Evolutionary conservation across 2,329 filamentous ascomycete genomes (phyloP).

Genomic region (Diaporthe eres): DNA sequence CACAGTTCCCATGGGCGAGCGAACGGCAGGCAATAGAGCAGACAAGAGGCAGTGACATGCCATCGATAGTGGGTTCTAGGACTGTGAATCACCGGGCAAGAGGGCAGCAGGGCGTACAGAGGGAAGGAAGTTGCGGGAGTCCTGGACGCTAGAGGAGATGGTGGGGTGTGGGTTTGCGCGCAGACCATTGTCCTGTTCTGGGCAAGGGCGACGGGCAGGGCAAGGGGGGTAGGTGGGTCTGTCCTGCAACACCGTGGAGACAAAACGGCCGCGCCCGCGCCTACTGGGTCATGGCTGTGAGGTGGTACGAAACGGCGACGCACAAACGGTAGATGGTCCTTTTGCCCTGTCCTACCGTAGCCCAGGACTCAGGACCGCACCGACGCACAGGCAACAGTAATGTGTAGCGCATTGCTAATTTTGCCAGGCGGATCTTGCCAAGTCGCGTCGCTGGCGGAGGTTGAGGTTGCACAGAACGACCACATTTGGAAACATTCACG

Average conservation of each 20-base stretch:
- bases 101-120: constrained; percentile 4
- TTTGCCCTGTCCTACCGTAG: not conserved
- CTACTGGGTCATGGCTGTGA: not conserved
- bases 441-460: not conserved
- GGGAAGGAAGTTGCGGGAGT: constrained; percentile 32
- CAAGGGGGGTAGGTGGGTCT: not conserved
- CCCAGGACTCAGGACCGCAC: not conserved
- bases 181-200: constrained; percentile 11
- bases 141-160: constrained; percentile 13
- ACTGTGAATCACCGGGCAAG: constrained; percentile 21
- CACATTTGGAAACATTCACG: constrained; percentile 29
- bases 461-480: constrained; percentile 27
- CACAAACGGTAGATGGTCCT: constrained; percentile 16
- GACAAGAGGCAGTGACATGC: constrained; percentile 3
- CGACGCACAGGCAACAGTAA: not conserved
- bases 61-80: constrained; percentile 12
- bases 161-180: constrained; percentile 23
- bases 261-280: constrained; percentile 14
- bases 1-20: not conserved
- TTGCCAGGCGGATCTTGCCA: constrained; percentile 25
- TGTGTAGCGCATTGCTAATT: constrained; percentile 7
- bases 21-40: not conserved
- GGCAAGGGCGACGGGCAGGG: not conserved
- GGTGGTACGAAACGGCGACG: constrained; percentile 14
- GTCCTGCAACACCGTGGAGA: constrained; percentile 1